A percentile compares a stretch with the other conserved stretches of the same genome.
phyloP scores from a whole-genome alignment of 495 filamentous ascomycete species.

The Penicillium alfredii region DNA sequence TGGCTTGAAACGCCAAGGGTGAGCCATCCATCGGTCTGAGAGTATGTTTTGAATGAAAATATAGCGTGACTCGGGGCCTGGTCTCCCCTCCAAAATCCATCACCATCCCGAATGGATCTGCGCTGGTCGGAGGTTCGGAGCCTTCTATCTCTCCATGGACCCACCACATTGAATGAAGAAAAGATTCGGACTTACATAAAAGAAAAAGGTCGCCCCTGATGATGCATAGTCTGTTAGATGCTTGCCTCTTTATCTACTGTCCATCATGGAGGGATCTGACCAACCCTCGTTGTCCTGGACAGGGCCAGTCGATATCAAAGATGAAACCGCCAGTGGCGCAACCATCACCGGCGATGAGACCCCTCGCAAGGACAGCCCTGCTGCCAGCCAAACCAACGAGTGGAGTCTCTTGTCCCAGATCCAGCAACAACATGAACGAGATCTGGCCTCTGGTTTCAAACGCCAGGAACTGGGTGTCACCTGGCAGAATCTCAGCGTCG shows the following conservation, averaged over 20 bases:
- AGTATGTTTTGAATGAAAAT: too few species aligned
- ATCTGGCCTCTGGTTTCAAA: slow-evolving; percentile 41
- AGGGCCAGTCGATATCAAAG: slow-evolving; percentile 12
- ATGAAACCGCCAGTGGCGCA: slow-evolving; percentile 29
- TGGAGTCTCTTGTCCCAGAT: slow-evolving; percentile 45
- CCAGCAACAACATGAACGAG: slow-evolving; percentile 37
- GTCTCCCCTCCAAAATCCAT: too few species aligned
- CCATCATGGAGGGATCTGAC: slow-evolving; percentile 23
- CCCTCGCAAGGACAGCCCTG: slow-evolving; percentile 5
- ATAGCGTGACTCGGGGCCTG: too few species aligned
- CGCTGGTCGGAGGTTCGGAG: too few species aligned
- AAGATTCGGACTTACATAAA: too few species aligned
- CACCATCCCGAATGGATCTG: too few species aligned
- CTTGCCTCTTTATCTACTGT: background rate
- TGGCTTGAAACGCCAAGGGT: too few species aligned
- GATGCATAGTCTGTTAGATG: too few species aligned
- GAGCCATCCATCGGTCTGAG: too few species aligned
- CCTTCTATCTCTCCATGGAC: too few species aligned
- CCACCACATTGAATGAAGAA: too few species aligned
- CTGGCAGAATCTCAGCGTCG: slow-evolving; percentile 45
- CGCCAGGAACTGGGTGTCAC: slow-evolving; percentile 49
- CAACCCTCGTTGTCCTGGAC: slow-evolving; percentile 9
- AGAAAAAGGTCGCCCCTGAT: too few species aligned
- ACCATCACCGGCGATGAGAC: slow-evolving; percentile 25
- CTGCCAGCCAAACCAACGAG: slow-evolving; percentile 26